Evolutionary conservation across 2,329 filamentous ascomycete genomes (phyloP), one percentile per base, ranked within the genome.

Genomic region (Penicillium sp.): DNA sequence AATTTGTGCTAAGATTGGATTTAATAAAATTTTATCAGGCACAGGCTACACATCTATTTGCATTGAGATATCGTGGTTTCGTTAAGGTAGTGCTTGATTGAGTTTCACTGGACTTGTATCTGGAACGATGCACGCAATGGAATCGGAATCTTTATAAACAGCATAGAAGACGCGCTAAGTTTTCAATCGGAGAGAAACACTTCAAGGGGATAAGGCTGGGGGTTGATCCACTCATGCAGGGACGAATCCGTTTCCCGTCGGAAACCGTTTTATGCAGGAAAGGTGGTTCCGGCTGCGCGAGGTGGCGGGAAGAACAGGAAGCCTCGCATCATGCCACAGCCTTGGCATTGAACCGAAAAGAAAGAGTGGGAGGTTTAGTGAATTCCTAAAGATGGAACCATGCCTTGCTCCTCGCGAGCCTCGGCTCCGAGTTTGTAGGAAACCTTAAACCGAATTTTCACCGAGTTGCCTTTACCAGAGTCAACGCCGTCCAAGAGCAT

Each of bases 371-470:
- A 35, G 10, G 16, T 23, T 43, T 69, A 95, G 67, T 86, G 85
- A 68, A 97, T 84, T 43, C 87, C 88, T 69, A 97, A 85, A 61
- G 91, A 87, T 11, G 89, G 80, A 65, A 98, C 88, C 77, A 93
- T 91, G 5, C 93, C 93, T 79, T 89, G 91, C 77, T 97, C 92
- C 58, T 89, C 88, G 72, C 86, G 88, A 59, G 73, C 70, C 62
- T 81, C 71, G 3, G 77, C 81, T 3, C 85, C 89, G 13, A 95
- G 73, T 68, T 84, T 86, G 76, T 97, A 98, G 5, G 88, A 86
- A 26, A 91, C 86, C 67, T 91, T 91, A 91, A 93, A 99, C 61
- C 95, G 83, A 77, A 99, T 85, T 78, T 96, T 96, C 59, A 96
- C 88, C n/a, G 81, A 83, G 55, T 86, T 87, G 1, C 95, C 95